Conservation (phyloP, 169 alveolate species). For the Plasmodium gonderi region DNA sequence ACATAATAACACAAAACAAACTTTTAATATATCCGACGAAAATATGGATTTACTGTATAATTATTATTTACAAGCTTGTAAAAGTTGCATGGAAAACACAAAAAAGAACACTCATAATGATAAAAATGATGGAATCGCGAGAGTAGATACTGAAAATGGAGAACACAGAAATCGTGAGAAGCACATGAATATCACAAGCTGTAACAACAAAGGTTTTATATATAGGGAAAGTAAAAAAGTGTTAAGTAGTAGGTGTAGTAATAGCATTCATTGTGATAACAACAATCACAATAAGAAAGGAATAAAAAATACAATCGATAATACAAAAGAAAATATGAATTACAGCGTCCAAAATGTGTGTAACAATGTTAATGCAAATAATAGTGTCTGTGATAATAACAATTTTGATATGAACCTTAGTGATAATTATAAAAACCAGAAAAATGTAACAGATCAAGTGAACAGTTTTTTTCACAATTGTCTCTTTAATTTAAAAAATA, state of each 20-base stretch:
- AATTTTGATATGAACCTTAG: not conserved
- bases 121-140: not conserved
- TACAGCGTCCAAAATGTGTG: not conserved
- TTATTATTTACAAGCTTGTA: conserved; percentile 17
- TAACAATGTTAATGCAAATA: not conserved
- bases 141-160: too few species aligned
- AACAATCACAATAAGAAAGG: not conserved
- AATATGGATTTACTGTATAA: conserved; percentile 20
- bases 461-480: conserved; percentile 36
- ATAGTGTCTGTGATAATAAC: not conserved
- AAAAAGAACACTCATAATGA: not conserved
- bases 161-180: not conserved
- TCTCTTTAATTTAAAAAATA: not conserved
- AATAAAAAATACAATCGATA: not conserved
- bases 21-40: conserved; percentile 7
- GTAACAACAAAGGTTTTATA: not conserved
- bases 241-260: not conserved
- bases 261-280: not conserved
- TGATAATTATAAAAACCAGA: not conserved
- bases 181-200: not conserved
- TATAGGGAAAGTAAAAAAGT: not conserved
- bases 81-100: not conserved
- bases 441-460: conserved; percentile 24
- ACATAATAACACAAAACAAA: not conserved
- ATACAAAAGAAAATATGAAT: not conserved